phyloP scores from a whole-genome alignment of 2,329 filamentous ascomycete genomes.

The Aureobasidium leucospermi region DNA sequence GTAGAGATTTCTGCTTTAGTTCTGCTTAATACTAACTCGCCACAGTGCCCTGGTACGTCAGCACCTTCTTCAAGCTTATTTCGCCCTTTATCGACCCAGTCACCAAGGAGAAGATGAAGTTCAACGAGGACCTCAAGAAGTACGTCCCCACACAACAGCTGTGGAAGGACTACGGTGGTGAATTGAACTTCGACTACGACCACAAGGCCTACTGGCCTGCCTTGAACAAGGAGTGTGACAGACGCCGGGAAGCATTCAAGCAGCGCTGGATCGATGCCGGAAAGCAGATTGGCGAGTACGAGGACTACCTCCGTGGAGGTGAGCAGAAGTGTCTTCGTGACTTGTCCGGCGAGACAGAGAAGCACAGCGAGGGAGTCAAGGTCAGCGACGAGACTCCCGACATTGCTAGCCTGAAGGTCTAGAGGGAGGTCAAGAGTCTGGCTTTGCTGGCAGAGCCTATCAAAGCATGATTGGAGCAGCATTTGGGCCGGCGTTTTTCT shows the following conservation, averaged over 20 bases:
- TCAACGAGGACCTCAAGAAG: constrained; percentile 82
- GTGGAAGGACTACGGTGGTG: constrained; percentile 69
- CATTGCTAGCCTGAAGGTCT: constrained; percentile 20
- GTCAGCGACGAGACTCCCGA: constrained; percentile 18
- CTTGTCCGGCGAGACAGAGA: constrained; percentile 17
- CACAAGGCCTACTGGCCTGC: constrained; percentile 86
- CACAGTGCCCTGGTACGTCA: constrained; percentile 80
- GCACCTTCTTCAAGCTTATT: constrained; percentile 93
- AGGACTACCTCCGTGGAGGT: constrained; percentile 79
- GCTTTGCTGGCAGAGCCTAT: constrained; percentile 9
- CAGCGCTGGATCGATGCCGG: constrained; percentile 74
- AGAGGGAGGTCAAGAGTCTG: neutral
- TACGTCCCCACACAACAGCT: constrained; percentile 79
- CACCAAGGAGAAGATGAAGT: constrained; percentile 91
- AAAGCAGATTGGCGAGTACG: constrained; percentile 74
- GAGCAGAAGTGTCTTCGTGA: constrained; percentile 25
- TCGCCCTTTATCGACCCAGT: constrained; percentile 93
- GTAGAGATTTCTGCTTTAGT: constrained; percentile 23
- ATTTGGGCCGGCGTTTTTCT: constrained; percentile 7
- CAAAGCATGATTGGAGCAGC: neutral
- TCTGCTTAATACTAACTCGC: neutral
- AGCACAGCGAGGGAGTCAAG: constrained; percentile 5
- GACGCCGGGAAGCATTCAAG: constrained; percentile 55
- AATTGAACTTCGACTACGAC: constrained; percentile 85
- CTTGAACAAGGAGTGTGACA: constrained; percentile 61